Evolutionary conservation across 768 basidiomycete species (phyloP).

Genomic region (Tricholoma saponaceum): DNA sequence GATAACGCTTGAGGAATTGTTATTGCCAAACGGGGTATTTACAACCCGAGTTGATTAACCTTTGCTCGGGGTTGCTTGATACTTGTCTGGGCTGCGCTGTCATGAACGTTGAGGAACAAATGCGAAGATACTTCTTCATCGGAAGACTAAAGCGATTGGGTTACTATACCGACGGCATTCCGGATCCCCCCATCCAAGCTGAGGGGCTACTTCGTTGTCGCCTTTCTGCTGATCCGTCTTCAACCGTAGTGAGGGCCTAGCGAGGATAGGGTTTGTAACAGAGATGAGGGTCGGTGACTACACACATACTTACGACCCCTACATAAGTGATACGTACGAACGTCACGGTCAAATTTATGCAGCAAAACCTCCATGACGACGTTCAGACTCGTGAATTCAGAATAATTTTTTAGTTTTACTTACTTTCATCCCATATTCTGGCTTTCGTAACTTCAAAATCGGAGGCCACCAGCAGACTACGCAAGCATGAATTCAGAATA

Average conservation of each 20-base stretch:
- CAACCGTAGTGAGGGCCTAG: background rate
- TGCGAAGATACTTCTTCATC: background rate
- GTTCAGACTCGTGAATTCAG: too few relatives aligned
- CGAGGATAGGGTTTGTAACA: too few relatives aligned
- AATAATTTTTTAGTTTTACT: too few relatives aligned
- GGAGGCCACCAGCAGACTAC: too few relatives aligned
- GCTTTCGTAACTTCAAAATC: too few relatives aligned
- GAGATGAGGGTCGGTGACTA: too few relatives aligned
- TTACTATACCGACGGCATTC: background rate
- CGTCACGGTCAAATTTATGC: too few relatives aligned
- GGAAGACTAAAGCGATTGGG: background rate
- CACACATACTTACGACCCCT: too few relatives aligned
- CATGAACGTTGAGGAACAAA: background rate
- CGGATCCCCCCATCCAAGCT: background rate
- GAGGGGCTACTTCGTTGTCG: background rate
- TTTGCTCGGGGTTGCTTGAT: background rate
- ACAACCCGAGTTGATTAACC: background rate
- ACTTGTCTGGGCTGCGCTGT: background rate
- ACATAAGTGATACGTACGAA: too few relatives aligned
- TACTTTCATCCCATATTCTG: too few relatives aligned
- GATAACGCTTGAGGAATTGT: background rate
- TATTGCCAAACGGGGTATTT: background rate
- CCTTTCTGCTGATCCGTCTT: background rate
- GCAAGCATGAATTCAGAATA: too few relatives aligned
- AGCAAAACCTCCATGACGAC: too few relatives aligned